Evolutionary conservation across 805 yeast species (phyloP).

Genomic region (Isabelozyma pseudorhagii): DNA sequence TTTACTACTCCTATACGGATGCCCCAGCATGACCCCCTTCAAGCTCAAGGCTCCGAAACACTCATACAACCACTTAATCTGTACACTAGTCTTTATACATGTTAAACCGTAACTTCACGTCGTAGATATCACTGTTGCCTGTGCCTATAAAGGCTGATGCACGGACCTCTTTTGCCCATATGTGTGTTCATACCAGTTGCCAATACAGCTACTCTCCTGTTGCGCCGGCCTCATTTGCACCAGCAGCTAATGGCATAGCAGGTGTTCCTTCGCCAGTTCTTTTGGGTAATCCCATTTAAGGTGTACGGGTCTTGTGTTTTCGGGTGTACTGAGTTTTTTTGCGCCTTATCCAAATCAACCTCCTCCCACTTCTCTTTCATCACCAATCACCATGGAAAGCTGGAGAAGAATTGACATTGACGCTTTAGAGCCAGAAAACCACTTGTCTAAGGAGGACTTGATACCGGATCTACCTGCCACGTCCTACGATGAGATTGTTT

Average conservation of each 20-base stretch:
- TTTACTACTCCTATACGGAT: too few relatives aligned
- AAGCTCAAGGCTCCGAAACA: too few relatives aligned
- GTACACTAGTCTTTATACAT: neutral
- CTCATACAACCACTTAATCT: neutral
- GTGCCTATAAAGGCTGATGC: too few relatives aligned
- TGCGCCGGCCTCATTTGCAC: too few relatives aligned
- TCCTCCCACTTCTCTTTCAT: neutral
- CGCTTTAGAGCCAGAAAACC: conserved; percentile 80
- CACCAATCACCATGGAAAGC: conserved; percentile 47
- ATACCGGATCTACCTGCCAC: conserved; percentile 48
- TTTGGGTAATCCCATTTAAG: neutral
- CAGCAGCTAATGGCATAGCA: too few relatives aligned
- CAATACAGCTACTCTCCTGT: neutral
- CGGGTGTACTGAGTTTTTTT: neutral
- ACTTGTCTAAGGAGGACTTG: conserved; percentile 61
- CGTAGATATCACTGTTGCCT: neutral
- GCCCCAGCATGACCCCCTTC: too few relatives aligned
- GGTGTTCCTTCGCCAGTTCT: too few relatives aligned
- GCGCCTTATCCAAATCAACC: neutral
- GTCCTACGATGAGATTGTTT: conserved; percentile 49
- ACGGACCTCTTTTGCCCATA: too few relatives aligned
- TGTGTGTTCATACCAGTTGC: neutral
- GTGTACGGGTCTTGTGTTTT: neutral
- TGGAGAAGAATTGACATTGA: conserved; percentile 97
- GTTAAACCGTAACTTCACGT: neutral